Evolutionary conservation across 2,329 filamentous ascomycete genomes (phyloP), one percentile per base, ranked within the genome.

Genomic region (Fusarium dlaminii): DNA sequence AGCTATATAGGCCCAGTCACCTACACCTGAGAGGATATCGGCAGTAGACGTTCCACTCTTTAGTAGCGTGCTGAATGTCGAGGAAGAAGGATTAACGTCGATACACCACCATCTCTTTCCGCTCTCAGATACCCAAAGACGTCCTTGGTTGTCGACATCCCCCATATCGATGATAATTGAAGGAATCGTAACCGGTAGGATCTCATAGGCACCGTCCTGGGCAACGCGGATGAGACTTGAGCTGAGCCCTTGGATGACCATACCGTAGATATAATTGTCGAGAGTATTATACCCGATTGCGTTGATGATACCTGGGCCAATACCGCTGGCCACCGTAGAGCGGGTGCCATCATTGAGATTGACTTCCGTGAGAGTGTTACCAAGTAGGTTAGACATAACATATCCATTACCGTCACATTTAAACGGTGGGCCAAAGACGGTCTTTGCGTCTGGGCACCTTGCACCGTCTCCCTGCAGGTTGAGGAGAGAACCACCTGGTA

Each of bases 401-500:
- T 52, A 52, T 52, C 48, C 48, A 14, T 27, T 52, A 27, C 48
- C 48, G 24, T 52, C 15, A 18, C 48, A 52, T n/a, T 14, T 27
- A 14, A 52, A 52, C 13, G 48, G 48, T 12, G 48, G 48, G 2
- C 48, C 48, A 24, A 58, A 58, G 14, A 36, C 32, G 20, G 40
- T 27, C 9, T 10, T 36, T 37, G 52, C 70, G 60, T 42, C 68
- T 48, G 15, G 56, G 58, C 70, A 73, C 36, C 68, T 73, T 9
- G 70, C 70, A 32, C 70, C 70, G 22, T 73, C 70, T 43, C 66
- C 69, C 8, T 55, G 48, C 17, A 72, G 34, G 24, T 43, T 59
- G n/a, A 63, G 29, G 12, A 70, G 34, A 17, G 36, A 15, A 22
- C 62, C 66, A 4, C 60, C 48, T 1, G 51, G 40, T 14, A 63